phyloP scores from a whole-genome alignment of 148 eudicot species.

The Camellia granthamiana region DNA sequence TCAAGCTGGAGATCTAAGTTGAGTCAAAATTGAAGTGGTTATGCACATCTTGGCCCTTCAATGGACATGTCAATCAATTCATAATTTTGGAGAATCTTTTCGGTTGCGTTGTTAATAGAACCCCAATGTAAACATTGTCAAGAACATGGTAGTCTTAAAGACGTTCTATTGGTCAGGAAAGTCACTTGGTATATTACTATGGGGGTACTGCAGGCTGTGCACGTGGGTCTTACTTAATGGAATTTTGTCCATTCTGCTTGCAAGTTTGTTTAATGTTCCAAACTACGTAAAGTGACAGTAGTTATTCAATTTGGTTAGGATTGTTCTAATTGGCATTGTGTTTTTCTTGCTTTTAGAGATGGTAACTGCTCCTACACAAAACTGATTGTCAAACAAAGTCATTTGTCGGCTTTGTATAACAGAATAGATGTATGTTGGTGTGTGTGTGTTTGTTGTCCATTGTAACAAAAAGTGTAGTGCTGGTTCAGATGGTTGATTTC shows the following conservation, averaged over 20 bases:
- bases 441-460: neutral
- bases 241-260: neutral
- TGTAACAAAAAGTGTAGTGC: neutral
- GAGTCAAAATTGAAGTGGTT: neutral
- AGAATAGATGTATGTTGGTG: neutral
- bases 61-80: neutral
- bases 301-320: neutral
- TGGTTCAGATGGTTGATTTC: conserved; percentile 3
- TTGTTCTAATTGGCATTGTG: neutral
- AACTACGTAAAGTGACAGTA: neutral
- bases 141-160: neutral
- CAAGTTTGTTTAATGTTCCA: neutral
- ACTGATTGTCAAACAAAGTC: neutral
- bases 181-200: neutral
- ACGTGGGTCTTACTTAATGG: neutral
- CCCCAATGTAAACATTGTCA: neutral
- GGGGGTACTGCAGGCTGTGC: neutral
- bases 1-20: neutral
- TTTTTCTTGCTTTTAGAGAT: neutral
- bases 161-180: neutral
- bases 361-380: neutral
- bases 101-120: neutral
- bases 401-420: neutral
- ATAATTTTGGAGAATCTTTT: neutral
- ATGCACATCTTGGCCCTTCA: neutral